Evolutionary conservation across 2,329 filamentous ascomycete genomes (phyloP).

Genomic region (Blastomyces gilchristii): DNA sequence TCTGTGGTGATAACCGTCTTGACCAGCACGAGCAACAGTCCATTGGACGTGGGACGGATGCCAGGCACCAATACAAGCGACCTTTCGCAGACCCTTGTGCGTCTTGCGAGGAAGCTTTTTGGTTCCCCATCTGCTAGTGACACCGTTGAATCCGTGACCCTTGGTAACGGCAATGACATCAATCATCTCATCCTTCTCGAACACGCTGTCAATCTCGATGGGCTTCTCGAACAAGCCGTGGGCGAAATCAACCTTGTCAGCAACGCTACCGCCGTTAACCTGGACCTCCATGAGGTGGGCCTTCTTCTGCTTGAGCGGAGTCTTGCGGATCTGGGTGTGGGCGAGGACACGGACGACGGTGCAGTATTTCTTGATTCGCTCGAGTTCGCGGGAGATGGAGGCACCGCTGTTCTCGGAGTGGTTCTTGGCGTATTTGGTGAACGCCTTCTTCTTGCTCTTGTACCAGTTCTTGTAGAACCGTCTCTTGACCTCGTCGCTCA

Average conservation of each 20-base stretch:
- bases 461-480: slow-evolving; percentile 99
- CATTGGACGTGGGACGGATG: slow-evolving; percentile 99
- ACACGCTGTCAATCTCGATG: slow-evolving; percentile 82
- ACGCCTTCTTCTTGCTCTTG: slow-evolving; percentile 99
- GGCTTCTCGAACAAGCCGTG: slow-evolving; percentile 98
- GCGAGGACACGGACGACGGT: slow-evolving; percentile 97
- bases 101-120: slow-evolving; percentile 99
- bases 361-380: slow-evolving; percentile 99
- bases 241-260: slow-evolving; percentile 95
- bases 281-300: slow-evolving; percentile 99
- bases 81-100: slow-evolving; percentile 99
- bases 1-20: slow-evolving; percentile 99
- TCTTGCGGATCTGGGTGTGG: slow-evolving; percentile 99
- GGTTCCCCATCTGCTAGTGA: slow-evolving; percentile 96
- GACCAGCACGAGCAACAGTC: slow-evolving; percentile 99
- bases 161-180: slow-evolving; percentile 99
- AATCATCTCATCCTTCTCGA: slow-evolving; percentile 99
- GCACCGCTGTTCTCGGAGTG: slow-evolving; percentile 87
- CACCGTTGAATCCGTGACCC: slow-evolving; percentile 97
- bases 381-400: slow-evolving; percentile 90
- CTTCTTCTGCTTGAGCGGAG: slow-evolving; percentile 99
- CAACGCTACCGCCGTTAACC: slow-evolving; percentile 91
- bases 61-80: slow-evolving; percentile 99
- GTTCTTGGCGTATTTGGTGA: slow-evolving; percentile 99
- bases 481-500: slow-evolving; percentile 97